Percentiles rank a stretch among this genome's conserved stretches.
Evolutionary conservation across 352 stramenopile genomes (phyloP).

Genomic region (Phytopythium cucurbitacearum): DNA sequence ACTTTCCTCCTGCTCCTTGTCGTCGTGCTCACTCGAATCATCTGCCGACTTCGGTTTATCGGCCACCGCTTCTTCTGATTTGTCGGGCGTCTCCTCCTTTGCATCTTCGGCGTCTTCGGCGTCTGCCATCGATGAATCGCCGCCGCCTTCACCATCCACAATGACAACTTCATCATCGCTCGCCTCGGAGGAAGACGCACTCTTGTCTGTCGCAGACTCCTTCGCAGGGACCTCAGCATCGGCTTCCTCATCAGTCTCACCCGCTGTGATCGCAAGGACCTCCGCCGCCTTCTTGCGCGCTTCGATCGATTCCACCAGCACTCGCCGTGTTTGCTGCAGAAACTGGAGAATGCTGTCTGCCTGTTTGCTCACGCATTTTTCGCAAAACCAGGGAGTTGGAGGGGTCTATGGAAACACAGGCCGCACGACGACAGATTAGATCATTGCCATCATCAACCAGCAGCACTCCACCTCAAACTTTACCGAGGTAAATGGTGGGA

Average conservation of each 20-base stretch:
- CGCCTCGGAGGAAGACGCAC: too few species aligned
- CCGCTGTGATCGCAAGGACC: background rate
- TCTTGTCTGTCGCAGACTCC: background rate
- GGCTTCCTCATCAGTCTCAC: conserved; percentile 2
- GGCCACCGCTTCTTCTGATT: background rate
- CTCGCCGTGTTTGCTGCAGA: conserved; percentile 54
- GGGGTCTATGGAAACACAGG: conserved; percentile 6
- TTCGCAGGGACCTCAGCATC: background rate
- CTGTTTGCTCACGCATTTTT: conserved; percentile 47
- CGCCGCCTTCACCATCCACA: too few species aligned
- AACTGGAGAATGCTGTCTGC: conserved; percentile 61
- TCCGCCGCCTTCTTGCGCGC: conserved; percentile 12
- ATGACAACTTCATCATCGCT: too few species aligned
- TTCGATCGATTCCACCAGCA: conserved; percentile 35
- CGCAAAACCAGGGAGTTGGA: conserved; percentile 40
- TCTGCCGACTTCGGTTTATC: background rate
- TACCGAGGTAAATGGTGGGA: conserved; percentile 25
- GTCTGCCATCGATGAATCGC: too few species aligned
- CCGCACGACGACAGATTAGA: background rate
- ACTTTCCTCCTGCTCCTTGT: conserved; percentile 1
- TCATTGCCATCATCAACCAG: background rate
- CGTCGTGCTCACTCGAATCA: background rate
- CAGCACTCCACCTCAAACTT: too few species aligned
- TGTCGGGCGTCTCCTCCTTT: too few species aligned
- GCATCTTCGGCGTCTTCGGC: too few species aligned